Percentiles rank a stretch among this genome's conserved stretches.
Evolutionary conservation across 768 basidiomycete genomes (phyloP).

Genomic region (Podaxis mareebaensis): DNA sequence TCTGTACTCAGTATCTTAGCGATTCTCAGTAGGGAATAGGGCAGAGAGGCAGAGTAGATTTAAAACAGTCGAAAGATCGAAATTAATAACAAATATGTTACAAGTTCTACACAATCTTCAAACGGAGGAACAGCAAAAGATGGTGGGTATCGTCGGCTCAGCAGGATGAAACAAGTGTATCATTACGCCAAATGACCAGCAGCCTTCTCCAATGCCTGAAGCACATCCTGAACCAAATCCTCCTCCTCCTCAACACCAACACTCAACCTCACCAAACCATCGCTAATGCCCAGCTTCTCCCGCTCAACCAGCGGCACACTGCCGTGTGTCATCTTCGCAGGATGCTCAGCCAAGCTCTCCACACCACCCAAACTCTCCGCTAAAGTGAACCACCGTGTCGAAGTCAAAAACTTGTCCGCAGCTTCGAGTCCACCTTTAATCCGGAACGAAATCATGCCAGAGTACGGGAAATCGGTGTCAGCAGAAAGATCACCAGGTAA

Average conservation of each 20-base stretch:
- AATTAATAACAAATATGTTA: neutral
- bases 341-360: slow-evolving; percentile 87
- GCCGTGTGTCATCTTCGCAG: slow-evolving; percentile 87
- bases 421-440: slow-evolving; percentile 55
- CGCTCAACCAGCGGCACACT: slow-evolving; percentile 71
- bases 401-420: slow-evolving; percentile 68
- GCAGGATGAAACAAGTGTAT: neutral
- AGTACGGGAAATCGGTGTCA: slow-evolving; percentile 70
- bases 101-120: neutral
- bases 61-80: neutral
- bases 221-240: slow-evolving; percentile 75
- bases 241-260: slow-evolving; percentile 89
- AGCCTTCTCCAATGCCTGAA: slow-evolving; percentile 59
- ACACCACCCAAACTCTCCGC: slow-evolving; percentile 93
- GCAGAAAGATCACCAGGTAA: slow-evolving; percentile 15
- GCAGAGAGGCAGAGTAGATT: neutral
- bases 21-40: neutral
- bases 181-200: slow-evolving; percentile 14
- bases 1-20: no score
- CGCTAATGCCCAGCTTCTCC: slow-evolving; percentile 71
- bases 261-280: slow-evolving; percentile 74
- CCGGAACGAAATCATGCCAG: slow-evolving; percentile 87
- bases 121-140: neutral
- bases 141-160: neutral
- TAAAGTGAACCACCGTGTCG: slow-evolving; percentile 69